Base-by-base conservation (phyloP, 441 rosid genomes). In the Biscutella auriculata region DNA sequence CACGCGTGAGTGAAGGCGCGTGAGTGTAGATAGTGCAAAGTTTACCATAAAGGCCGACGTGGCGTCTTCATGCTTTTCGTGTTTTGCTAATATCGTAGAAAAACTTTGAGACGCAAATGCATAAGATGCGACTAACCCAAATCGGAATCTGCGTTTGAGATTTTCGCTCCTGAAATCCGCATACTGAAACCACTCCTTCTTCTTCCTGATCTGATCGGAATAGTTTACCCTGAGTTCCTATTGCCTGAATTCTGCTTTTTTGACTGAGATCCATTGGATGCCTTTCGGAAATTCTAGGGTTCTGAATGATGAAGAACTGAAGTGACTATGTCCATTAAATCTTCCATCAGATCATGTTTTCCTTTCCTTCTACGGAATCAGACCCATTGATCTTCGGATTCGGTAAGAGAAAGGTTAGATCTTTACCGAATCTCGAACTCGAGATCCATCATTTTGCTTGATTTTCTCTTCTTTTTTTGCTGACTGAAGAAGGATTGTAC, bases 381-480 rank as follows among this genome's bases (percentile, higher is more conserved):
- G 15, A 67, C 21, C 23, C 6, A 32, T 0, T 53, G 32, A 52
- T 60, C 69, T 5, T 56, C 15, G 25, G 45, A 16, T 49, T 65
- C 12, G 13, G 53, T 43, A 13, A 58, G 63, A 53, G 61, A 60
- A 39, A 68, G 67, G 67, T 68, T 61, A 61, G 63, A 47, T 54
- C 53, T 61, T 61, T 44, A 36, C 58, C 54, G 67, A 68, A 41
- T 55, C 53, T 68, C 53, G 59, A 68, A 49, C 63, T 55, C 58
- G n/a, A 62, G 67, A 62, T 62, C 59, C 54, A 34, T 62, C 54
- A n/a, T 55, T 60, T 46, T 53, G 52, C 44, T 53, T 44, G 56
- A 46, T 37, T 37, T 16, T 17, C 26, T 28, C 30, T n/a, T n/a
- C n/a, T n/a, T 32, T 8, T 23, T 9, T 51, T 28, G 39, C 30